These are phyloP conservation scores for Atalantia buxifolia DNA, from an alignment of 345 rosid species.

Conservation along the genomic window DNA sequence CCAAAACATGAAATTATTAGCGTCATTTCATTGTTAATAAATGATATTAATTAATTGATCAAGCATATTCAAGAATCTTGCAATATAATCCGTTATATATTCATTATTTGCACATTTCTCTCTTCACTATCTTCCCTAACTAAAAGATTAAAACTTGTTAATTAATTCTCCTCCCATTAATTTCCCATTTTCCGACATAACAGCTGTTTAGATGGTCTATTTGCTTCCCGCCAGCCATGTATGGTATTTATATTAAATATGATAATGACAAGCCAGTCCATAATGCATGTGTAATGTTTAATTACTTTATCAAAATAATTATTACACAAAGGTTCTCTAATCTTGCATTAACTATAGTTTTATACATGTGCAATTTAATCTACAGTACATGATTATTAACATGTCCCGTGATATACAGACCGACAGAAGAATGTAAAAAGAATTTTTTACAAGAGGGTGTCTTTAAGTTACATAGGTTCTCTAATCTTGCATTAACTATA, in stretches of 20 bases:
- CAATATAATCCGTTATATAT: not conserved
- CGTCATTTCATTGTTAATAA: not conserved
- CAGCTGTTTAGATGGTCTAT: not conserved
- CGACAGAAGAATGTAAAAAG: slow-evolving; percentile 18
- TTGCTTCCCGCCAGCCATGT: not conserved
- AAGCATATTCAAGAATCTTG: not conserved
- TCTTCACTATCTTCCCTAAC: too few species aligned
- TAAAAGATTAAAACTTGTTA: not conserved
- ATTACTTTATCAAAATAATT: not conserved
- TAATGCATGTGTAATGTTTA: not conserved
- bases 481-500: not conserved
- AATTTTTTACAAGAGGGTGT: slow-evolving; percentile 14
- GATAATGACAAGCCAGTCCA: not conserved
- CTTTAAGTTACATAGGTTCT: not conserved
- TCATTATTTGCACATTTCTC: not conserved
- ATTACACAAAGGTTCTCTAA: not conserved
- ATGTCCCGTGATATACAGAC: slow-evolving; percentile 35
- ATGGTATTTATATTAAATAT: too few species aligned
- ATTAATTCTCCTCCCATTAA: not conserved
- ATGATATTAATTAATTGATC: not conserved
- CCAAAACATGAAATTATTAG: not conserved
- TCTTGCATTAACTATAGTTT: not conserved
- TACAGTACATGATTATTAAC: slow-evolving; percentile 9
- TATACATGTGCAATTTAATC: not conserved
- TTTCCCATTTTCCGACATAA: not conserved